phyloP scores from a whole-genome alignment of 2,329 filamentous ascomycete species.

The Fusarium bactridioides region DNA sequence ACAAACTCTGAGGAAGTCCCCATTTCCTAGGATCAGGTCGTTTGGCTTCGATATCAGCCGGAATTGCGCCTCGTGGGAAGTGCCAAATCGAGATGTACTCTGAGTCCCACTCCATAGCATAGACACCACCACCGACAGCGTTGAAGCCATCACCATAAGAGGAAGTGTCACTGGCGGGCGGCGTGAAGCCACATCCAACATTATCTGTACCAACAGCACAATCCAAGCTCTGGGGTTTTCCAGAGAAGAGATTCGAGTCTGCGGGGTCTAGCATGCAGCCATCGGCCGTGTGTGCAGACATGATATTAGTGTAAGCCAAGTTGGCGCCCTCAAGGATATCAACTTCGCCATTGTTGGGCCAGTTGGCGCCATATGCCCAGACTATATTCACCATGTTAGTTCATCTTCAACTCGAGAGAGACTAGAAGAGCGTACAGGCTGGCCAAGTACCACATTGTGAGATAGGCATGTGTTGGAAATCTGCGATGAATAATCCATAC shows the following conservation, averaged over 20 bases:
- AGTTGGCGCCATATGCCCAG: conserved; percentile 63
- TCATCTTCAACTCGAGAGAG: background rate
- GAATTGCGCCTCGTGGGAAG: conserved; percentile 72
- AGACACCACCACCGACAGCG: conserved; percentile 69
- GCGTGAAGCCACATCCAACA: conserved; percentile 56
- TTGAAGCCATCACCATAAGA: conserved; percentile 74
- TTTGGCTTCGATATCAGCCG: conserved; percentile 67
- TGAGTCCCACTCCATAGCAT: conserved; percentile 75
- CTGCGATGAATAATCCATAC: conserved; percentile 74
- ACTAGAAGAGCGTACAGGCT: conserved; percentile 59
- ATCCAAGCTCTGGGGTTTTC: conserved; percentile 44
- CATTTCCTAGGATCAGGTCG: conserved; percentile 70
- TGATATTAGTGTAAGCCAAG: conserved; percentile 63
- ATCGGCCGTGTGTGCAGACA: conserved; percentile 67
- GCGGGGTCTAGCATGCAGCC: conserved; percentile 43
- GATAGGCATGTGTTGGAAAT: conserved; percentile 77
- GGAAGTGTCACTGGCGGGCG: conserved; percentile 51
- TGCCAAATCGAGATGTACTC: conserved; percentile 77
- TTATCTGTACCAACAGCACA: conserved; percentile 50
- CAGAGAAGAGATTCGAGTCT: conserved; percentile 36
- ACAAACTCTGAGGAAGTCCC: conserved; percentile 74
- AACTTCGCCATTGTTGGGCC: conserved; percentile 71
- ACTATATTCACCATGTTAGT: conserved; percentile 44
- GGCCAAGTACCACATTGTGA: conserved; percentile 78
- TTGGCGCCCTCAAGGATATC: conserved; percentile 78